phyloP scores from a whole-genome alignment of 2,329 filamentous ascomycete genomes.

The Chaetomiaceae sp. region DNA sequence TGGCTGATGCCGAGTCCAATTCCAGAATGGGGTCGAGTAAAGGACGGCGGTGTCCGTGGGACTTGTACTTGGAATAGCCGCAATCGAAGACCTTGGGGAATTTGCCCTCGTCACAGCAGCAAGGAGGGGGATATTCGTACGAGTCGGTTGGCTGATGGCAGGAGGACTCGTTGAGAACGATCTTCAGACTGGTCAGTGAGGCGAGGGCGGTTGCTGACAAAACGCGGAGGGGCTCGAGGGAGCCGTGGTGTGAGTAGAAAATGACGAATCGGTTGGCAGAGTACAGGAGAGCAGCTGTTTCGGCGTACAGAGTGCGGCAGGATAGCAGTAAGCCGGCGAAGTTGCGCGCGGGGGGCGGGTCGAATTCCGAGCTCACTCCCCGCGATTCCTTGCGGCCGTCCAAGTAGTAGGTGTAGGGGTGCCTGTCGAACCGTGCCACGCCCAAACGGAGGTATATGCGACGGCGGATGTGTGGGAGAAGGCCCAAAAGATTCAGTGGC shows the following conservation, averaged over 20 bases:
- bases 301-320: slow-evolving; percentile 13
- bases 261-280: slow-evolving; percentile 16
- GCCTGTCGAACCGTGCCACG: background rate
- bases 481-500: background rate
- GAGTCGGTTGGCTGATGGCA: background rate
- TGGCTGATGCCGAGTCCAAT: background rate
- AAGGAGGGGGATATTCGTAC: no score
- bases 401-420: background rate
- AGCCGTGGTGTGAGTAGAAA: background rate
- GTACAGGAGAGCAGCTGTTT: slow-evolving; percentile 14
- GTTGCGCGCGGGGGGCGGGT: background rate
- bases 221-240: slow-evolving; percentile 11
- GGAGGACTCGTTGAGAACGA: slow-evolving; percentile 12
- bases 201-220: slow-evolving; percentile 7
- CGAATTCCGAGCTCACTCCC: background rate
- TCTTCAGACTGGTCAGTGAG: slow-evolving; percentile 12
- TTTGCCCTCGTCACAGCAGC: background rate
- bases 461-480: slow-evolving; percentile 1
- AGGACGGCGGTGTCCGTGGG: background rate
- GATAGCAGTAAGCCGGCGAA: slow-evolving; percentile 15
- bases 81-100: no score
- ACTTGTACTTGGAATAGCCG: no score
- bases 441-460: slow-evolving; percentile 2
- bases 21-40: background rate
- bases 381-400: background rate